Evolutionary conservation across 345 rosid genomes (phyloP), one percentile per base, ranked within the genome.

Genomic region (Aurinia saxatilis): DNA sequence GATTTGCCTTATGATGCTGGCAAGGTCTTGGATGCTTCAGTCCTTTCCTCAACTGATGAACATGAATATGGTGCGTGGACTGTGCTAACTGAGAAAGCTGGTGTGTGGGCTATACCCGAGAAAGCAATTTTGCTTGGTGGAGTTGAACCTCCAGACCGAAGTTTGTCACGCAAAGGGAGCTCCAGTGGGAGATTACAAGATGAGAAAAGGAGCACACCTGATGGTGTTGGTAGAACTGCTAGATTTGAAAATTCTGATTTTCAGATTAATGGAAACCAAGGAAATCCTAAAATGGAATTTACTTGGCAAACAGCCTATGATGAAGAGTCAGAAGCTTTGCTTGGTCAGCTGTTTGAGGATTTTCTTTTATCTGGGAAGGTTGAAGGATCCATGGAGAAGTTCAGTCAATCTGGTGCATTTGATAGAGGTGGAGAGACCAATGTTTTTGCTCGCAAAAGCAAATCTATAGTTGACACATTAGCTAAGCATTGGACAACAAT

Each of bases 401-500:
- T 90, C 57, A 76, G 57, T 64, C 77, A 73, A 51, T 79, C 88
- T 35, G 90, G 97, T 57, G 96, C 96, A 66, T 90, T 93, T 79
- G 95, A 85, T 66, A 87, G 84, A 75, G 97, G 83, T 66, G 95
- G 93, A 57, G 97, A 85, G 73, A 76, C 87, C 40, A 93, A 77
- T 76, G 83, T 85, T 65, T 87, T 93, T 73, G 81, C 86, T 30
- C 80, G 90, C 66, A 79, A 72, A 54, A 93, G 99, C 72, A 90
- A 82, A 79, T 84, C 87, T 5, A 87, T 93, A 35, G 88, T 85
- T 48, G 95, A 90, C 79, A 87, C 95, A 66, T 82, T 93, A 67
- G 93, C 97, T 68, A 93, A 93, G 77, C 99, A 93, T 67, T 93
- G 97, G 99, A 85, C 97, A 52, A 90, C 96, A 50, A 90, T 91